Evolutionary conservation across 2,329 filamentous ascomycete species (phyloP).

Genomic region (Alternaria arbusti): DNA sequence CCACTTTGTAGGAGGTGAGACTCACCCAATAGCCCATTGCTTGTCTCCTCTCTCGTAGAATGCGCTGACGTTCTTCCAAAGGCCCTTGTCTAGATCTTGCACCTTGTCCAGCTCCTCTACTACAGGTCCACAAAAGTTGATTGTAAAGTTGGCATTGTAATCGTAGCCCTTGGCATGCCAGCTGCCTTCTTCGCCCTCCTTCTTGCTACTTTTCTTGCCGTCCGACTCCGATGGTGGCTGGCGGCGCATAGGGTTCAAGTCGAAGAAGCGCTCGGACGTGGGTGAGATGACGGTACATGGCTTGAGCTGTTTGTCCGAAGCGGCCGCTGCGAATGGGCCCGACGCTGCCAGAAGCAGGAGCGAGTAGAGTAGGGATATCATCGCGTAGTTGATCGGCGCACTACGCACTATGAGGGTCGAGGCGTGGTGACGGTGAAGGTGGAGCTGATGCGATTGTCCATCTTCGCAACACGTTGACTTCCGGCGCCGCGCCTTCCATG

Average conservation of each 20-base stretch:
- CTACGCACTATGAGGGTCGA: constrained; percentile 11
- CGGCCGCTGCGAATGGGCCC: constrained; percentile 36
- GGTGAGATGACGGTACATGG: constrained; percentile 69
- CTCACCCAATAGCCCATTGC: constrained; percentile 77
- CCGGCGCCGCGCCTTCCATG: constrained; percentile 16
- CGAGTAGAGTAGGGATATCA: constrained; percentile 35
- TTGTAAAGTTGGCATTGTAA: constrained; percentile 79
- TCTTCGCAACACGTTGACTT: constrained; percentile 30
- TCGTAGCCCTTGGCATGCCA: constrained; percentile 75
- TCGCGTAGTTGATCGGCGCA: constrained; percentile 16
- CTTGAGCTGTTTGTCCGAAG: constrained; percentile 54
- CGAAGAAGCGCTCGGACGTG: constrained; percentile 67
- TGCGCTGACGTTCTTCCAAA: constrained; percentile 78
- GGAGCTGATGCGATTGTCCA: constrained; percentile 6
- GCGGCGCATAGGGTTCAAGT: constrained; percentile 64
- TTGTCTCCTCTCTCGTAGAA: constrained; percentile 73
- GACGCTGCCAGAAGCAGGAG: constrained; percentile 38
- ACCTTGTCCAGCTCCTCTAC: constrained; percentile 69
- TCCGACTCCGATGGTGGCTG: constrained; percentile 51
- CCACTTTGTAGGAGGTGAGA: constrained; percentile 7
- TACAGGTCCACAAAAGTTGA: constrained; percentile 83
- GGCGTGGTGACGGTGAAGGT: constrained; percentile 11
- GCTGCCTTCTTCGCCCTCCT: constrained; percentile 65
- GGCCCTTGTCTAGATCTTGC: constrained; percentile 65
- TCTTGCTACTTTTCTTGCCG: constrained; percentile 50